A percentile compares a stretch with the other conserved stretches of the same genome.
These are phyloP conservation scores for Colletotrichum gloeosporioides DNA, from an alignment of 2,329 filamentous ascomycete species.

Conservation along the genomic window DNA sequence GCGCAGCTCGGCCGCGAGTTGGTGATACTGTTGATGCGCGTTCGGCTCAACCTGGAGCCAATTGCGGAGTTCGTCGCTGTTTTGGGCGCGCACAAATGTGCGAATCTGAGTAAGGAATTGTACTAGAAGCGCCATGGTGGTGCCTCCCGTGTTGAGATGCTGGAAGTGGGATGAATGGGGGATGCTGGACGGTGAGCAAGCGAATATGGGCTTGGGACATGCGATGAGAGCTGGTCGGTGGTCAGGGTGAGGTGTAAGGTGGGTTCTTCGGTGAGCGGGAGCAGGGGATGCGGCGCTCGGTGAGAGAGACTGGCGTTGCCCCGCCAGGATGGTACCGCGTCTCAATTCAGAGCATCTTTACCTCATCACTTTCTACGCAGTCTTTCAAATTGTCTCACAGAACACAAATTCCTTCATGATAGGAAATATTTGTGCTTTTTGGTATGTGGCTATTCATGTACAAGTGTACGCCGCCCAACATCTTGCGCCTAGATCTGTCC, in stretches of 20 bases:
- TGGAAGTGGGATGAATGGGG: background rate
- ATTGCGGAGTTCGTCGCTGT: conserved; percentile 69
- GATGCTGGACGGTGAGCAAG: background rate
- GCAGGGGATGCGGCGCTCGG: background rate
- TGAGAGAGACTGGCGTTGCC: background rate
- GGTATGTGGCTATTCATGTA: background rate
- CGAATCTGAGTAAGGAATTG: conserved; percentile 73
- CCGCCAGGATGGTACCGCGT: background rate
- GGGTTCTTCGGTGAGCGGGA: conserved; percentile 5
- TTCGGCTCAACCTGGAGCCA: conserved; percentile 80
- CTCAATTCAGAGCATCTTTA: background rate
- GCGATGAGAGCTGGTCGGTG: background rate
- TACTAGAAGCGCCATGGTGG: conserved; percentile 64
- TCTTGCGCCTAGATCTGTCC: background rate
- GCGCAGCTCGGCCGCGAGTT: conserved; percentile 72
- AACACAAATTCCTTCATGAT: background rate
- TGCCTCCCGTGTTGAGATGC: conserved; percentile 3
- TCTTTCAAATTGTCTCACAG: background rate
- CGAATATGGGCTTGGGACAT: background rate
- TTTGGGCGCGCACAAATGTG: conserved; percentile 63
- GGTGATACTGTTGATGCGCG: conserved; percentile 69
- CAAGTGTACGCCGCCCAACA: background rate
- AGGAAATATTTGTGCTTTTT: background rate
- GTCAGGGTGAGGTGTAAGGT: background rate
- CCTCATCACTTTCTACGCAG: background rate